Percentiles rank a stretch among this genome's conserved stretches.
phyloP scores from a whole-genome alignment of 441 rosid species.

The Adansonia rubrostipa region DNA sequence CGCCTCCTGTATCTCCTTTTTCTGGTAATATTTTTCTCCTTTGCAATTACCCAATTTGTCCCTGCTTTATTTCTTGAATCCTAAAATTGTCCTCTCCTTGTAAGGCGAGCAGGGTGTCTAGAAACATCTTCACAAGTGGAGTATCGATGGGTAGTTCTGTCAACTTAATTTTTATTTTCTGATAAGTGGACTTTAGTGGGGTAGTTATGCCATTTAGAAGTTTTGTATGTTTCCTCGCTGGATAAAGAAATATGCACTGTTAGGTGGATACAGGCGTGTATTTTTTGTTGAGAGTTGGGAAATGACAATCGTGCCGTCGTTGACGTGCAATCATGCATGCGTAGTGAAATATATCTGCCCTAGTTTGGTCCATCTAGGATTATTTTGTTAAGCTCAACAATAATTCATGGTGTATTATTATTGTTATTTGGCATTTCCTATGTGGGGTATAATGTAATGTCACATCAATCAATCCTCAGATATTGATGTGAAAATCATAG shows the following conservation, averaged over 20 bases:
- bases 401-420: neutral
- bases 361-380: neutral
- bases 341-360: neutral
- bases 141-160: conserved; percentile 23
- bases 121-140: neutral
- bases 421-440: neutral
- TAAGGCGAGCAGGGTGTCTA: neutral
- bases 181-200: conserved; percentile 21
- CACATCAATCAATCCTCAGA: neutral
- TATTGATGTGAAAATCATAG: neutral
- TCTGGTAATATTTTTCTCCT: conserved; percentile 52
- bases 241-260: conserved; percentile 21
- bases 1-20: conserved; percentile 82
- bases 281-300: neutral
- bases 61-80: neutral
- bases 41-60: conserved; percentile 17
- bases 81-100: conserved; percentile 20
- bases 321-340: conserved; percentile 16
- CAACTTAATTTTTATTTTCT: neutral
- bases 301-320: conserved; percentile 30
- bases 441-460: neutral
- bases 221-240: neutral
- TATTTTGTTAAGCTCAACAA: neutral
- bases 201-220: conserved; percentile 29
- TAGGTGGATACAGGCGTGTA: conserved; percentile 26